These are phyloP conservation scores for Rhizoclosmatium sp. DNA, from an alignment of 192 early-diverging fungal genomes.

Conservation along the genomic window DNA sequence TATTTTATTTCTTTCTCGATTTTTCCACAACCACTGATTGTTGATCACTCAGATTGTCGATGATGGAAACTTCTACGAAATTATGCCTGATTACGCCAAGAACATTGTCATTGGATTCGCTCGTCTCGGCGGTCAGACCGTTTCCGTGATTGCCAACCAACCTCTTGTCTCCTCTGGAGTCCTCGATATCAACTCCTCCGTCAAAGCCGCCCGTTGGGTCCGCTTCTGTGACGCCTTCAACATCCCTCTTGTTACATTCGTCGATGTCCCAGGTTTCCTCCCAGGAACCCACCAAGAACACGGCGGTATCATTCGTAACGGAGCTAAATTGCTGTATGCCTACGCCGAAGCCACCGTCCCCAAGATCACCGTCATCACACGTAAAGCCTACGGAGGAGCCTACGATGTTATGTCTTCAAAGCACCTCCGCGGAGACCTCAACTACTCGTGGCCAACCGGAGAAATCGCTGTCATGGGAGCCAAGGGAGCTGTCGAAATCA, in stretches of 20 bases:
- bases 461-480: constrained; percentile 99
- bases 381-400: constrained; percentile 98
- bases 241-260: constrained; percentile 91
- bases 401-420: constrained; percentile 98
- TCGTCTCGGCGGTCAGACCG: constrained; percentile 83
- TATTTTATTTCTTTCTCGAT: not conserved
- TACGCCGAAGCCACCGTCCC: constrained; percentile 97
- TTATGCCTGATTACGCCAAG: constrained; percentile 88
- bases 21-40: not conserved
- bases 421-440: constrained; percentile 91
- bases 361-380: constrained; percentile 92
- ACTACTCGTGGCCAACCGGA: constrained; percentile 94
- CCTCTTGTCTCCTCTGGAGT: constrained; percentile 95
- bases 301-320: constrained; percentile 93
- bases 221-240: constrained; percentile 97
- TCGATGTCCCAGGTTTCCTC: constrained; percentile 97
- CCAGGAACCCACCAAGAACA: constrained; percentile 96
- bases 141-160: constrained; percentile 94
- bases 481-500: constrained; percentile 96
- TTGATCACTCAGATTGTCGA: constrained; percentile 65
- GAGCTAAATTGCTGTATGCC: constrained; percentile 95
- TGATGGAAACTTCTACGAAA: constrained; percentile 87
- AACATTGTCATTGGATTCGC: constrained; percentile 94
- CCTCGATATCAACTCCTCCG: constrained; percentile 92
- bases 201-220: constrained; percentile 96